Evolutionary conservation across 257 asterid species (phyloP), one percentile per base, ranked within the genome.

Genomic region (Petunia secreta): DNA sequence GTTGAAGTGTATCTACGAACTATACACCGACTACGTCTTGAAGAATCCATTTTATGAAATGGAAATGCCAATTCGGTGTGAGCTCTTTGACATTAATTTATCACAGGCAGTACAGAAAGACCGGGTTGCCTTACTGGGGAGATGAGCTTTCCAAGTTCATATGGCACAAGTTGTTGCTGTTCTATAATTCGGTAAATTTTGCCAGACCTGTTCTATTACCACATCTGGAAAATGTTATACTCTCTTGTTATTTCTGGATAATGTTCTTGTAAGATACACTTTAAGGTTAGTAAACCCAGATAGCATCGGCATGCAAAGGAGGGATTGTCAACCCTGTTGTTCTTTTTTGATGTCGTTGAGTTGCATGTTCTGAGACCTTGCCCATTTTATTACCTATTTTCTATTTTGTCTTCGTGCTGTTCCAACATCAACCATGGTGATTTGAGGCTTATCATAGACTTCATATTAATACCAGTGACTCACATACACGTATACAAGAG

Each of bases 31-130:
- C 84, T 95, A 88, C 79, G 98, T 92, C 79, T 82, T 95, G 87
- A 95, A 95, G 93, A 93, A 93, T 79, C 98, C 99, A 52, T 93
- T 95, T 90, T 95, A 95, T 62, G 99, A 95, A 86, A 91, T 95
- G 97, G 99, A 95, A 89, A 95, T 95, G 98, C 99, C 99, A 16
- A 93, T 93, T 58, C 90, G 98, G 58, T 93, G 98, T 65, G 98
- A 94, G 86, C 89, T 94, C 38, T 94, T 93, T 36, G 98, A 95
- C 85, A 83, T 93, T 79, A 91, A 91, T 84, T 89, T 95, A 86
- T 83, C 98, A 46, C 97, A 88, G 78, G 94, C 95, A 1, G 97
- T 95, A 16, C 98, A 90, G 65, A 95, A 95, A 88, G 98, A 95
- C 75, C 95, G 97, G 0, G 98, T 93, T 55, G 89, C 91, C 58